Evolutionary conservation across 768 basidiomycete species (phyloP).

Genomic region (Tylopilus cervinicoccineus): DNA sequence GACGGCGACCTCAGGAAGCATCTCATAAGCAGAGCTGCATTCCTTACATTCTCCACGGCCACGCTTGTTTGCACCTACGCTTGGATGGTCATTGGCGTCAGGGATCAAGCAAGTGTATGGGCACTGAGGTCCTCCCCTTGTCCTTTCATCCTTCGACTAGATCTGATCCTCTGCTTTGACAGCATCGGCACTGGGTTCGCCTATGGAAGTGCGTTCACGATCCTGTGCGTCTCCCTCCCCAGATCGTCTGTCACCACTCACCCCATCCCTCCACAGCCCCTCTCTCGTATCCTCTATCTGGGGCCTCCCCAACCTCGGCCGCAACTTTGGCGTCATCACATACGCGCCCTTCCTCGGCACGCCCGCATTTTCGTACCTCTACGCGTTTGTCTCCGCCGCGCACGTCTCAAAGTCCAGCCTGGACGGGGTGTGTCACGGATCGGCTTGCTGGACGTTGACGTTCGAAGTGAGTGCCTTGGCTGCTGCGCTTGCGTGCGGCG

Average conservation of each 20-base stretch:
- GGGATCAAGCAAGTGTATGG: slow-evolving; percentile 57
- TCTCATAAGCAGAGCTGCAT: slow-evolving; percentile 56
- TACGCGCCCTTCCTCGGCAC: slow-evolving; percentile 77
- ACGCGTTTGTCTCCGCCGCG: slow-evolving; percentile 61
- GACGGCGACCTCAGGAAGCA: slow-evolving; percentile 41
- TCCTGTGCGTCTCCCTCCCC: slow-evolving; percentile 50
- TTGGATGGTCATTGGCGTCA: slow-evolving; percentile 51
- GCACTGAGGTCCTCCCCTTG: slow-evolving; percentile 50
- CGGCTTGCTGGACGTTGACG: slow-evolving; percentile 61
- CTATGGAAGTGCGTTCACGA: slow-evolving; percentile 69
- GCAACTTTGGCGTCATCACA: slow-evolving; percentile 73
- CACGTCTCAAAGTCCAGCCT: slow-evolving; percentile 32
- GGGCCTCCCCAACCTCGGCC: slow-evolving; percentile 65
- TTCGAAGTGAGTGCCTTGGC: slow-evolving; percentile 49
- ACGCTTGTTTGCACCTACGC: slow-evolving; percentile 49
- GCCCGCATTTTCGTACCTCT: slow-evolving; percentile 72
- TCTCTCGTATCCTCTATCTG: slow-evolving; percentile 68
- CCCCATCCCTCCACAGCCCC: slow-evolving; percentile 34
- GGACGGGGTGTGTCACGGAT: slow-evolving; percentile 47
- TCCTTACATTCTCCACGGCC: slow-evolving; percentile 48
- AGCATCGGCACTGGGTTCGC: slow-evolving; percentile 65
- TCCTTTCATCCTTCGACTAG: neutral
- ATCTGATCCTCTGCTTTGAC: slow-evolving; percentile 1
- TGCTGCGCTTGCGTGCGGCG: slow-evolving; percentile 41
- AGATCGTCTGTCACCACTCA: neutral